A percentile compares a stretch with the other conserved stretches of the same genome.
Evolutionary conservation across 1,284 basidiomycete species (phyloP).

Genomic region (Schizopora paradoxa): DNA sequence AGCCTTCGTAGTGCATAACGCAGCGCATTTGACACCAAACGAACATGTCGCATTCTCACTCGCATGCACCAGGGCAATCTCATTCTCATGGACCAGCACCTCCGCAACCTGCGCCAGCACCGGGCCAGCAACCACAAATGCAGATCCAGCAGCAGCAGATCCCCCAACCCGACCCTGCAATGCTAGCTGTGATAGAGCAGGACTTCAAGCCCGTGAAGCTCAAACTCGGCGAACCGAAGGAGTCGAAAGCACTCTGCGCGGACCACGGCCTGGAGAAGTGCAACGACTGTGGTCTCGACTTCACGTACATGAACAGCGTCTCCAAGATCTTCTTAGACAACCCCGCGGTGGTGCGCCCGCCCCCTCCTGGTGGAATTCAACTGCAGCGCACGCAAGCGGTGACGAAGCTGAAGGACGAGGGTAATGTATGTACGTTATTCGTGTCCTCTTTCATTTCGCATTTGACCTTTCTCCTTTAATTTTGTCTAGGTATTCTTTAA

Average conservation of each 20-base stretch:
- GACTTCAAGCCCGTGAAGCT: constrained; percentile 61
- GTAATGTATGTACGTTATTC: constrained; percentile 57
- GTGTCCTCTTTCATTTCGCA: constrained; percentile 24
- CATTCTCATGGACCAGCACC: constrained; percentile 9
- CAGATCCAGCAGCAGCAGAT: constrained; percentile 37
- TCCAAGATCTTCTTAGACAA: constrained; percentile 65
- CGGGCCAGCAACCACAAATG: constrained; percentile 17
- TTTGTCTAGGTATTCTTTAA: constrained; percentile 67
- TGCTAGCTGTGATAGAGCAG: constrained; percentile 71
- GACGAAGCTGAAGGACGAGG: constrained; percentile 80
- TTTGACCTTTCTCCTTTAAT: constrained; percentile 5
- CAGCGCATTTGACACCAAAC: no score
- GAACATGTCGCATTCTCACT: constrained; percentile 9
- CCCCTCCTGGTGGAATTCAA: constrained; percentile 72
- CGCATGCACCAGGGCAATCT: constrained; percentile 7
- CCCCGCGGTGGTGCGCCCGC: constrained; percentile 73
- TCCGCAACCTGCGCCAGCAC: constrained; percentile 6
- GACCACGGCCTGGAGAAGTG: constrained; percentile 68
- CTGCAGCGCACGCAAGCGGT: constrained; percentile 72
- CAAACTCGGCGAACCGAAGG: constrained; percentile 47
- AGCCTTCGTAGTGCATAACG: no score
- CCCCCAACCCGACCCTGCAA: constrained; percentile 55
- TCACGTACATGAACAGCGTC: constrained; percentile 64
- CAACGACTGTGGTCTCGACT: constrained; percentile 66
- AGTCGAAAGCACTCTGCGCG: constrained; percentile 49